A percentile compares a stretch with the other conserved stretches of the same genome.
These are phyloP conservation scores for Kalmusia sp. DNA, from an alignment of 2,329 filamentous ascomycete genomes.

Conservation along the genomic window DNA sequence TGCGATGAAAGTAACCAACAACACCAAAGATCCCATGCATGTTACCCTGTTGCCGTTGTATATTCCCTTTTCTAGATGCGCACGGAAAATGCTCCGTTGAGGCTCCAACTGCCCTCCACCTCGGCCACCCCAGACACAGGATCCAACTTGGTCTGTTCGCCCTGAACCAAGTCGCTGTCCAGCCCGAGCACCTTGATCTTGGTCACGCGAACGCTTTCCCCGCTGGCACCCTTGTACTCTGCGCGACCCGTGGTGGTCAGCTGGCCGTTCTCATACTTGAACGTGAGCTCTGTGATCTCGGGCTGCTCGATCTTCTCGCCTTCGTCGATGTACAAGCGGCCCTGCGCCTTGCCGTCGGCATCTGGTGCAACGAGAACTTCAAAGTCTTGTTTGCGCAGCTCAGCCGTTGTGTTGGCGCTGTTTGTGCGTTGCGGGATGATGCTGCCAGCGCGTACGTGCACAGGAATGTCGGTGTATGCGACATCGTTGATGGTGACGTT, in stretches of 20 bases:
- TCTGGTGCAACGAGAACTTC: conserved; percentile 73
- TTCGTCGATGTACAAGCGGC: conserved; percentile 79
- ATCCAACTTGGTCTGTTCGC: conserved; percentile 23
- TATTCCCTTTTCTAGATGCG: conserved; percentile 16
- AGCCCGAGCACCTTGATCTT: conserved; percentile 38
- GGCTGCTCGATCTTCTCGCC: conserved; percentile 71
- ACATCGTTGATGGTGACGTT: conserved; percentile 55
- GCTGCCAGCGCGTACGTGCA: conserved; percentile 70
- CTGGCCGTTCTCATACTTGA: conserved; percentile 63
- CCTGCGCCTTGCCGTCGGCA: conserved; percentile 66
- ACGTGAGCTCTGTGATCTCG: conserved; percentile 63
- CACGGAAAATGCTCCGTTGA: conserved; percentile 30
- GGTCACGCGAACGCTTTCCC: conserved; percentile 59
- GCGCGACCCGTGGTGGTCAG: conserved; percentile 57
- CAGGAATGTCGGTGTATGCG: conserved; percentile 64
- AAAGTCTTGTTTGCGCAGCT: conserved; percentile 70
- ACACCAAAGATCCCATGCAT: no score
- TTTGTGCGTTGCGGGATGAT: conserved; percentile 67
- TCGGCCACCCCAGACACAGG: conserved; percentile 15
- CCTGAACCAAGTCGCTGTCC: neutral
- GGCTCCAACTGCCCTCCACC: conserved; percentile 38
- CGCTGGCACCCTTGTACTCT: no score
- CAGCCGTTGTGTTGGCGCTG: conserved; percentile 68
- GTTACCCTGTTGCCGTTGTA: neutral
- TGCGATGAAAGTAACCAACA: no score